Conservation (phyloP, 768 basidiomycete species). For the Lentinus brumalis region DNA sequence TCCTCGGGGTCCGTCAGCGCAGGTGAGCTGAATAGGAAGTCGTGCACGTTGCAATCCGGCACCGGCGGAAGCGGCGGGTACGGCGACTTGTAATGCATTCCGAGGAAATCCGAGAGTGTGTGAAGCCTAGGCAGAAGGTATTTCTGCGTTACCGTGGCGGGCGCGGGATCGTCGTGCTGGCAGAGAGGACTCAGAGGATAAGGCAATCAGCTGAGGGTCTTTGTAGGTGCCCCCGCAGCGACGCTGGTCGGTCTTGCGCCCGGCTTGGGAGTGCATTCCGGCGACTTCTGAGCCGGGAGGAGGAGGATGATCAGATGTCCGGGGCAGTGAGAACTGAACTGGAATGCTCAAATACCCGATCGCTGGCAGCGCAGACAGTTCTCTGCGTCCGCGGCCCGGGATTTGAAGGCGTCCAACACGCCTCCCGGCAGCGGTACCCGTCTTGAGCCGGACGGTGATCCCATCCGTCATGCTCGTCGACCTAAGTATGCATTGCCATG, state of each 20-base stretch:
- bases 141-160: background rate
- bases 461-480: no score
- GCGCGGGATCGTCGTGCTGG: no score
- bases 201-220: background rate
- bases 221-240: background rate
- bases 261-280: constrained; percentile 4
- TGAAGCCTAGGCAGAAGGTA: background rate
- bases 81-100: constrained; percentile 59
- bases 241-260: background rate
- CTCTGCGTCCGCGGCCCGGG: no score
- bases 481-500: no score
- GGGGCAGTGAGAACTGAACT: background rate
- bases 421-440: no score
- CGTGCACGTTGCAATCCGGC: constrained; percentile 55
- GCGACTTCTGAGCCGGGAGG: constrained; percentile 12
- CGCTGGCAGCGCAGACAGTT: background rate
- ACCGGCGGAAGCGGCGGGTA: constrained; percentile 53
- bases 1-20: constrained; percentile 43
- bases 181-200: no score
- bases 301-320: constrained; percentile 11
- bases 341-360: background rate
- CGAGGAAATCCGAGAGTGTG: background rate
- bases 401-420: no score
- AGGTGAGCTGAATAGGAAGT: constrained; percentile 54
- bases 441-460: no score